Evolutionary conservation across 1,284 basidiomycete genomes (phyloP), one percentile per base, ranked within the genome.

Genomic region (Cerrena zonata): DNA sequence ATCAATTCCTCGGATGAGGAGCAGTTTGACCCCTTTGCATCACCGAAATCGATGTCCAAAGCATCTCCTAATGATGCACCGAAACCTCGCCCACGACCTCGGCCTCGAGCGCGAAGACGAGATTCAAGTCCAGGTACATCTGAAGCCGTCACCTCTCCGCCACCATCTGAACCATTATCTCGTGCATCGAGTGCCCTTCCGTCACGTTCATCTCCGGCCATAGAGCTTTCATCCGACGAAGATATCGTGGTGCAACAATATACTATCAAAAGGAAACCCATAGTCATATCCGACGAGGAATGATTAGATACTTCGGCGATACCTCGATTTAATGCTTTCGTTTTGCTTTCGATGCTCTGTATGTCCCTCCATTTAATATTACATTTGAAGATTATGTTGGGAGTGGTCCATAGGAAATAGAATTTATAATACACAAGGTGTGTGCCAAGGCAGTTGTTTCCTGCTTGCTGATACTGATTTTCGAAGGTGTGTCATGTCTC

Each of bases 201-300:
- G 52, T 22, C 15, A 18, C 18, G 36, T 22, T 34, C 30, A 34
- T 34, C 15, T 7, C 15, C 30, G 15, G 18, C 10, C 10, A 39
- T 21, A 7, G 19, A 23, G 15, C 15, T 19, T 10, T 19, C 22
- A 5, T 47, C 46, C 12, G 46, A 47, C 23, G 46, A 47, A 10
- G 46, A 47, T 5, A 12, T 39, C 7, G 18, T 36, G 15, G 22
- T 38, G 4, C 30, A 47, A 19, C n/a, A 27, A 15, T 21, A 27
- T 40, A 18, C 39, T 12, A 53, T 59, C 57, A 56, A 59, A 59
- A 65, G 69, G 62, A 59, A 62, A 25, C 69, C 70, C 13, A 50
- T 77, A 36, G 65, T 74, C 36, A 61, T 78, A 43, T 79, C 77
- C 38, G 77, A 79, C 54, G 73, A 73, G 49, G 77, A 78, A 15